Conservation (phyloP, 805 yeast species). For the Candida ovalis region DNA sequence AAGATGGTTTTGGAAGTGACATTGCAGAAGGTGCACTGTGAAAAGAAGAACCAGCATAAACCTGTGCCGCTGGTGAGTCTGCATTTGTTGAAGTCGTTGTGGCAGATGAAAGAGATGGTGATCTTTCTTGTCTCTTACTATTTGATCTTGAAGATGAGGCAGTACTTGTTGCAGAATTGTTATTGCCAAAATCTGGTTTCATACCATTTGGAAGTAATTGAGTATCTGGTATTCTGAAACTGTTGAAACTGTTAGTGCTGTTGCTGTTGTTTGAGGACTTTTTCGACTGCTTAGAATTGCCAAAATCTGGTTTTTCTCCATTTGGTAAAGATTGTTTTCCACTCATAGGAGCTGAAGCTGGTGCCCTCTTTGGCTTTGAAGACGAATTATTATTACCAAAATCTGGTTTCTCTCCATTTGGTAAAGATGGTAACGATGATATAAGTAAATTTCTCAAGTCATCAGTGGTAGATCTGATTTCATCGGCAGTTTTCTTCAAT, state of each 20-base stretch:
- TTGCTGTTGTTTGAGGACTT: not conserved
- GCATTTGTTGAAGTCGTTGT: conserved; percentile 8
- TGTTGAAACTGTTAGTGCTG: not conserved
- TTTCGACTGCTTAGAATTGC: conserved; percentile 7
- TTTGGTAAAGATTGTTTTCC: conserved; percentile 3
- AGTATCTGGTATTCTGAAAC: conserved; percentile 6
- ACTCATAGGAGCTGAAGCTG: not conserved
- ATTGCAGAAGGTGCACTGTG: conserved; percentile 55
- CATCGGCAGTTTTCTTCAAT: conserved; percentile 19
- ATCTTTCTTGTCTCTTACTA: conserved; percentile 8
- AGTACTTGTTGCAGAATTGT: not conserved
- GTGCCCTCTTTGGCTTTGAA: conserved; percentile 1
- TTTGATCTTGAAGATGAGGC: conserved; percentile 12
- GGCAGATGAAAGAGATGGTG: conserved; percentile 8
- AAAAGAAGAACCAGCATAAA: conserved; percentile 56
- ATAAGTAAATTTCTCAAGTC: conserved; percentile 19
- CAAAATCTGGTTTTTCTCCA: conserved; percentile 4
- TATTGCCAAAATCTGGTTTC: conserved; percentile 16
- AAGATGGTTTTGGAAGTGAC: conserved; percentile 53
- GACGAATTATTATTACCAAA: conserved; percentile 13
- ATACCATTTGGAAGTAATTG: conserved; percentile 17
- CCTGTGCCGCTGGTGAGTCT: conserved; percentile 14
- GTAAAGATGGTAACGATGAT: conserved; percentile 17
- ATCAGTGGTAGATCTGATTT: conserved; percentile 18
- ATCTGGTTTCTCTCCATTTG: conserved; percentile 21